phyloP scores from a whole-genome alignment of 2,329 filamentous ascomycete species.

The Kalmusia sp. region DNA sequence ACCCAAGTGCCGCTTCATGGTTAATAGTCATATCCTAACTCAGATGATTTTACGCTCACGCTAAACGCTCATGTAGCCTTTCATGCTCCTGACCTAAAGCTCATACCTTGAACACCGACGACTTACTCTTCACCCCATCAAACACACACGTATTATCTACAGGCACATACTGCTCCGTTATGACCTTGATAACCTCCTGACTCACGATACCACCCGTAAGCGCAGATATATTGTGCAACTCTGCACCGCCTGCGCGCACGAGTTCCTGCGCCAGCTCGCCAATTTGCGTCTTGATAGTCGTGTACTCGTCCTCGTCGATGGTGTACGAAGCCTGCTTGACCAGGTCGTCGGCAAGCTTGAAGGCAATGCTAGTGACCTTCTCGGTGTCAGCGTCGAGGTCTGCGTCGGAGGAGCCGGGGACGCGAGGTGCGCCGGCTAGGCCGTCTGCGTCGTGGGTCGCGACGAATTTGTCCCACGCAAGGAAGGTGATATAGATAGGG shows the following conservation, averaged over 20 bases:
- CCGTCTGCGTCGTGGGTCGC: constrained; percentile 49
- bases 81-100: background rate
- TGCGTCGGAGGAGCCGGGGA: constrained; percentile 45
- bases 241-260: constrained; percentile 78
- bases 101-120: constrained; percentile 57
- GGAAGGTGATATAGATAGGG: constrained; percentile 59
- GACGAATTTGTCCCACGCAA: constrained; percentile 57
- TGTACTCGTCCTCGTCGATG: constrained; percentile 52
- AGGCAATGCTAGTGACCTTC: constrained; percentile 53
- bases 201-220: constrained; percentile 89
- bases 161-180: constrained; percentile 73
- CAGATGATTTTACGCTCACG: no score
- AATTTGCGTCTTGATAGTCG: constrained; percentile 42
- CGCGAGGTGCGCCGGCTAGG: constrained; percentile 39
- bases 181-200: constrained; percentile 94
- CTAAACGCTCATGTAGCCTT: background rate
- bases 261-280: constrained; percentile 52
- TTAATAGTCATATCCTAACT: no score
- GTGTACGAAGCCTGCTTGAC: constrained; percentile 50
- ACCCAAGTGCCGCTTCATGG: no score
- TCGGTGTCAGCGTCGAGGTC: constrained; percentile 44
- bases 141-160: constrained; percentile 70
- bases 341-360: constrained; percentile 50
- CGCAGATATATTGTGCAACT: constrained; percentile 91
- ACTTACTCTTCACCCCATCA: constrained; percentile 66